These are phyloP conservation scores for Linnemannia elongata DNA, from an alignment of 192 early-diverging fungal genomes.

Conservation along the genomic window DNA sequence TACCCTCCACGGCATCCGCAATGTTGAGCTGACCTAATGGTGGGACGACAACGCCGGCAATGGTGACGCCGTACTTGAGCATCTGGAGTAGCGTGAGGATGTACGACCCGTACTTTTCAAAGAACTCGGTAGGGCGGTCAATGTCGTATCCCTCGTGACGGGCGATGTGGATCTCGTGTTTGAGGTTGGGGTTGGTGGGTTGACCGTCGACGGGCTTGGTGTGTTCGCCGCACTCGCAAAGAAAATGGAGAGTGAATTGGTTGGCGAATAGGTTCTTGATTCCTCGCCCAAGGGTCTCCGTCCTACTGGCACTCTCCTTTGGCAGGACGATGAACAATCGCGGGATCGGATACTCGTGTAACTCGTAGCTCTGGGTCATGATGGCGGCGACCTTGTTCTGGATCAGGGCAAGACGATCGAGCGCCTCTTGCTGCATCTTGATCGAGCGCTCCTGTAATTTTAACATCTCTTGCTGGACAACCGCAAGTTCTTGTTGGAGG, in stretches of 20 bases:
- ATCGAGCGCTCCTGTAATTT: background rate
- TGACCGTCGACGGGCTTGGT: background rate
- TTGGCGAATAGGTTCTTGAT: background rate
- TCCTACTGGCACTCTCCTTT: background rate
- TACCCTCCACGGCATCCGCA: background rate
- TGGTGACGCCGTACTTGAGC: background rate
- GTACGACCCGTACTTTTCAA: constrained; percentile 21
- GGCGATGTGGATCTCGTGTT: constrained; percentile 25
- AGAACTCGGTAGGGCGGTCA: constrained; percentile 22
- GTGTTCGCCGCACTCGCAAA: constrained; percentile 32
- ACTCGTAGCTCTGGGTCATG: constrained; percentile 13
- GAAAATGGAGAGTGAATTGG: constrained; percentile 20
- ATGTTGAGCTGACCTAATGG: background rate
- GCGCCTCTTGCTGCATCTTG: constrained; percentile 6
- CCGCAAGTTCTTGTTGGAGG: too few species aligned
- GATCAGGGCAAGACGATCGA: background rate
- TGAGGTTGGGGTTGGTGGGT: background rate
- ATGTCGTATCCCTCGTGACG: constrained; percentile 31
- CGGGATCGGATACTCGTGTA: constrained; percentile 25
- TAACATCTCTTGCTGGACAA: background rate
- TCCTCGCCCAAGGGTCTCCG: background rate
- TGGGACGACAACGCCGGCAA: background rate
- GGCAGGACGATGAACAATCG: constrained; percentile 17
- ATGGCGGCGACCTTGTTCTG: background rate
- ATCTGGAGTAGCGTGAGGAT: constrained; percentile 4